Percentiles rank a stretch among this genome's conserved stretches.
These are phyloP conservation scores for Stagonosporopsis cucurbitacearum DNA, from an alignment of 2,329 filamentous ascomycete species.

Conservation along the genomic window DNA sequence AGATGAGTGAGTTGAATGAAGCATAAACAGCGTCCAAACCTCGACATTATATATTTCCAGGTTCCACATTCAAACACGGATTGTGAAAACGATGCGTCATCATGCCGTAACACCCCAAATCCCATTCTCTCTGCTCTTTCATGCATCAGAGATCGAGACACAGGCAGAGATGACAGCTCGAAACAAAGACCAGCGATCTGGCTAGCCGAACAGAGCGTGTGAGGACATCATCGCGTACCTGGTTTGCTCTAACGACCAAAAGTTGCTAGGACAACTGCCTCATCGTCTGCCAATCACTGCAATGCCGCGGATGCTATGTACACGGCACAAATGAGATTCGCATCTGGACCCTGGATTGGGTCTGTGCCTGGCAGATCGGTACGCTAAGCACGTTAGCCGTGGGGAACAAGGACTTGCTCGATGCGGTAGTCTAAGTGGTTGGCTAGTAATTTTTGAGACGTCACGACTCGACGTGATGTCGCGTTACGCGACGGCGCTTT, in stretches of 20 bases:
- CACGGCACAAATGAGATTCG: background rate
- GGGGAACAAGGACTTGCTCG: background rate
- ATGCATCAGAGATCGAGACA: background rate
- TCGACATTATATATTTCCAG: background rate
- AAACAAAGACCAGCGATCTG: background rate
- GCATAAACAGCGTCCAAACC: background rate
- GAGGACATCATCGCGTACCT: background rate
- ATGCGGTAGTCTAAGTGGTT: background rate
- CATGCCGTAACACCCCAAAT: background rate
- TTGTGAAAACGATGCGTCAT: background rate
- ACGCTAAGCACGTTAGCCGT: background rate
- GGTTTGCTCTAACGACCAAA: background rate
- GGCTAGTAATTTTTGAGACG: background rate
- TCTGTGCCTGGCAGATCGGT: background rate
- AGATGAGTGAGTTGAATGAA: background rate
- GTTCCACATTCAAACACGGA: background rate
- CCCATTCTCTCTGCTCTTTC: background rate
- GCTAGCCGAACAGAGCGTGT: background rate
- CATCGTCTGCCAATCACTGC: background rate
- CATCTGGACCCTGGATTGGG: background rate
- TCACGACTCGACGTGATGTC: constrained; percentile 1
- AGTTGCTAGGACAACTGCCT: background rate
- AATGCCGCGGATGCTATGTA: background rate
- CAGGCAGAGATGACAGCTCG: background rate
- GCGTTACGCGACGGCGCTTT: background rate